A percentile compares a stretch with the other conserved stretches of the same genome.
These are phyloP conservation scores for Sugiyamaella grinbergsii DNA, from an alignment of 1,139 yeast genomes.

Conservation along the genomic window DNA sequence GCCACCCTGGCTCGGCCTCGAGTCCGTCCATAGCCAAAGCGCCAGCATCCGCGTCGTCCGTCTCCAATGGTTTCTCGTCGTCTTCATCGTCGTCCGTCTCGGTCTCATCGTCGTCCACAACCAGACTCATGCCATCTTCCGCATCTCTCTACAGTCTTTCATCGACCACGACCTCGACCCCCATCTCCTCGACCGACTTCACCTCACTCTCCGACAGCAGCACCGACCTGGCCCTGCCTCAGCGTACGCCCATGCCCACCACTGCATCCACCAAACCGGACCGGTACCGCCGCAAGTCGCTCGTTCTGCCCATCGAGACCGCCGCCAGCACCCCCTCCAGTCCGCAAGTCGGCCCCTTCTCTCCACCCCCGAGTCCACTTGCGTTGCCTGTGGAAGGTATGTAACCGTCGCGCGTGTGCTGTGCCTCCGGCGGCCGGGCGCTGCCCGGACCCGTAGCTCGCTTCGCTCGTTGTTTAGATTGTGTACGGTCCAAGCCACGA, in stretches of 20 bases:
- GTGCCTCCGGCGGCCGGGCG: too few relatives aligned
- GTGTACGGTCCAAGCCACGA: not conserved
- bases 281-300: slow-evolving; percentile 37
- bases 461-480: slow-evolving; percentile 5
- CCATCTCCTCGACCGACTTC: slow-evolving; percentile 11
- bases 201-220: not conserved
- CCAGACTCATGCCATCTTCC: slow-evolving; percentile 13
- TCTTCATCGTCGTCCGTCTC: slow-evolving; percentile 17
- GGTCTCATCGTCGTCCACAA: slow-evolving; percentile 11
- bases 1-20: slow-evolving; percentile 19
- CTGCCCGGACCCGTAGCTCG: slow-evolving; percentile 13
- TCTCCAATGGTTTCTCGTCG: slow-evolving; percentile 10
- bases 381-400: slow-evolving; percentile 10
- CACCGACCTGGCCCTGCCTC: not conserved
- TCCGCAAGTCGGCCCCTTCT: slow-evolving; percentile 2
- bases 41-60: slow-evolving; percentile 3
- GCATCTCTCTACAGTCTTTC: slow-evolving; percentile 13
- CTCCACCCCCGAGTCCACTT: slow-evolving; percentile 13
- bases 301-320: slow-evolving; percentile 15
- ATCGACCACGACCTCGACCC: slow-evolving; percentile 5
- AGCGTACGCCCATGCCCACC: not conserved
- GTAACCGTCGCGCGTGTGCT: too few relatives aligned
- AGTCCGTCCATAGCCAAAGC: slow-evolving; percentile 15
- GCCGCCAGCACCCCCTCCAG: slow-evolving; percentile 9
- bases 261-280: slow-evolving; percentile 32